A percentile compares a stretch with the other conserved stretches of the same genome.
Conservation (phyloP, 129 eudicot species). For the Pulicaria dysenterica region DNA sequence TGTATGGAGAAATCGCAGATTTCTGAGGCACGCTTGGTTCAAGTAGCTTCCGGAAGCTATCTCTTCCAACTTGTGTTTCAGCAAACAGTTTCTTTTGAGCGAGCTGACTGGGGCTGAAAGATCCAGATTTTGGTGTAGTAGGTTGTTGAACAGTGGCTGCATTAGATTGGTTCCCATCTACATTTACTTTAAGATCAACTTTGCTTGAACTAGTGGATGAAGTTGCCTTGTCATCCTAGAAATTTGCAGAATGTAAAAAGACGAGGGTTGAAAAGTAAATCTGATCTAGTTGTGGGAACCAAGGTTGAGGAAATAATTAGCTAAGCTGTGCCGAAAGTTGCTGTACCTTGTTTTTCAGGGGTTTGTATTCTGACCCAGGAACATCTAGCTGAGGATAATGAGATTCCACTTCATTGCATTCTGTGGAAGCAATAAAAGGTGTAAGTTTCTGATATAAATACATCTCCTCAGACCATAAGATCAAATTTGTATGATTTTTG, state of each 20-base stretch:
- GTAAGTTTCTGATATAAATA: conserved; percentile 1
- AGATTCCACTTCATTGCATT: conserved; percentile 59
- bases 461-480: not conserved
- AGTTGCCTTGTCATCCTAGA: conserved; percentile 54
- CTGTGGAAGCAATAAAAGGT: conserved; percentile 41
- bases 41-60: conserved; percentile 85
- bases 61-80: conserved; percentile 70
- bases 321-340: not conserved
- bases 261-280: conserved; percentile 9
- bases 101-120: conserved; percentile 53
- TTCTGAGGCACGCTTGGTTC: conserved; percentile 79
- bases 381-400: conserved; percentile 76
- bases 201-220: conserved; percentile 31
- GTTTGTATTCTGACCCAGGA: conserved; percentile 86
- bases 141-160: conserved; percentile 44
- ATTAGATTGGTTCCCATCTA: conserved; percentile 42
- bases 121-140: conserved; percentile 45
- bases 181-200: conserved; percentile 26
- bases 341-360: conserved; percentile 62
- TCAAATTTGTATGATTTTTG: not conserved
- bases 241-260: conserved; percentile 15
- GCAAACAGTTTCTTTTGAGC: conserved; percentile 63
- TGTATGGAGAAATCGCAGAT: conserved; percentile 87
- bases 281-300: conserved; percentile 13
- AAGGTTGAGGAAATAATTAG: not conserved